A percentile compares a stretch with the other conserved stretches of the same genome.
phyloP scores from a whole-genome alignment of 78 protist species.

The Reticulomyxa filosa region DNA sequence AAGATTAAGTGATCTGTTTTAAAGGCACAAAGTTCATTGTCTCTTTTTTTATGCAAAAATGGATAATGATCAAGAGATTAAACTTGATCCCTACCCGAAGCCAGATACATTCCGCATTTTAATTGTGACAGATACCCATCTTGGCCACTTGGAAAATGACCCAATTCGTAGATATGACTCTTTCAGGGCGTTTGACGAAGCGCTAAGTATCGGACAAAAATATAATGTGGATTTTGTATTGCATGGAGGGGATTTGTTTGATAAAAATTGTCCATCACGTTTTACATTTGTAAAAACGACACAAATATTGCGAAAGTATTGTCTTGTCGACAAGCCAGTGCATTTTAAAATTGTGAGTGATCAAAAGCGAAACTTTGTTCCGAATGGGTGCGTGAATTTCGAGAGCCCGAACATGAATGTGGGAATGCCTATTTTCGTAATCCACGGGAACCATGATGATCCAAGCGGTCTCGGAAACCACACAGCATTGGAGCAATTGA shows the following conservation, averaged over 20 bases:
- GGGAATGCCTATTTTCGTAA: constrained; percentile 75
- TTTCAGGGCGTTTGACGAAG: constrained; percentile 76
- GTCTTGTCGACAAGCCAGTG: constrained; percentile 52
- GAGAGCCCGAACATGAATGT: constrained; percentile 83
- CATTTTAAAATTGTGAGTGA: constrained; percentile 13
- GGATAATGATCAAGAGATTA: too few species aligned
- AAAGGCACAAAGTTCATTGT: too few species aligned
- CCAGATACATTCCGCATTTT: constrained; percentile 3
- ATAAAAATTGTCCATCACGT: constrained; percentile 86
- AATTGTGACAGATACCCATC: constrained; percentile 81
- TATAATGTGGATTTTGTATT: constrained; percentile 62
- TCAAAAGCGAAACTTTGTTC: constrained; percentile 4
- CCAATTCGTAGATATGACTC: constrained; percentile 77
- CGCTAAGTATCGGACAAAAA: constrained; percentile 41
- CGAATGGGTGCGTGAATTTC: constrained; percentile 44
- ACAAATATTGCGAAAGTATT: constrained; percentile 50
- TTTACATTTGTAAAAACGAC: constrained; percentile 33
- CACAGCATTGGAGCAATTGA: neutral
- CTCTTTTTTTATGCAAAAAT: too few species aligned
- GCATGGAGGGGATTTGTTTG: constrained; percentile 91
- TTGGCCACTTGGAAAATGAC: constrained; percentile 71
- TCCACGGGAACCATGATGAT: constrained; percentile 99
- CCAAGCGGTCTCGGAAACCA: constrained; percentile 60
- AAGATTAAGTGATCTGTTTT: too few species aligned
- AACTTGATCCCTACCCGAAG: too few species aligned